phyloP scores from a whole-genome alignment of 331 rosid species.

The Telfairia occidentalis region DNA sequence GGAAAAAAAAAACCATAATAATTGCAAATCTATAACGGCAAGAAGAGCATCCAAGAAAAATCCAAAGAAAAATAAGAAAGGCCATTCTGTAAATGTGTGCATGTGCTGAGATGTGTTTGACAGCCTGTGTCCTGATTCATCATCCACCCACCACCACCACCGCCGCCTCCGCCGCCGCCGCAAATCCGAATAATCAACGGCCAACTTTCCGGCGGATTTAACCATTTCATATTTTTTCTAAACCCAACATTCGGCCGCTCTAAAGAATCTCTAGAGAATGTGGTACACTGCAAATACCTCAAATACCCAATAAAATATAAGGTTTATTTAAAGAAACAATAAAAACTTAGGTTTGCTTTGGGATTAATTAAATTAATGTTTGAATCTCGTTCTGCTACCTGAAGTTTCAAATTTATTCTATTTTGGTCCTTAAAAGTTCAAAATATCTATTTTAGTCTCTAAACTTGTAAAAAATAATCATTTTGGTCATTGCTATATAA shows the following conservation, averaged over 20 bases:
- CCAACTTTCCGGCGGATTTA: not conserved
- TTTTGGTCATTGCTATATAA: too few species aligned
- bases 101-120: slow-evolving; percentile 1
- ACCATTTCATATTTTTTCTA: not conserved
- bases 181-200: not conserved
- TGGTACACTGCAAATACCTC: not conserved
- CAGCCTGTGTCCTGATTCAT: not conserved
- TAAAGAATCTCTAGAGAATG: not conserved
- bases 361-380: not conserved
- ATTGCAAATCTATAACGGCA: not conserved
- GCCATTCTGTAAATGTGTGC: slow-evolving; percentile 1
- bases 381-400: too few species aligned
- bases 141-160: not conserved
- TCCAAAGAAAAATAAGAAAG: not conserved
- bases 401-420: too few species aligned
- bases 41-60: not conserved
- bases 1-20: not conserved
- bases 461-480: too few species aligned
- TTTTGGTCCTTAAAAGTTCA: too few species aligned
- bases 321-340: not conserved
- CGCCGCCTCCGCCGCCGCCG: not conserved
- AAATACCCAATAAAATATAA: not conserved
- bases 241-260: slow-evolving; percentile 6
- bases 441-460: too few species aligned
- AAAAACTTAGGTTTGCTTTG: not conserved